These are phyloP conservation scores for Cordyceps javanica DNA, from an alignment of 2,329 filamentous ascomycete species.

Conservation along the genomic window DNA sequence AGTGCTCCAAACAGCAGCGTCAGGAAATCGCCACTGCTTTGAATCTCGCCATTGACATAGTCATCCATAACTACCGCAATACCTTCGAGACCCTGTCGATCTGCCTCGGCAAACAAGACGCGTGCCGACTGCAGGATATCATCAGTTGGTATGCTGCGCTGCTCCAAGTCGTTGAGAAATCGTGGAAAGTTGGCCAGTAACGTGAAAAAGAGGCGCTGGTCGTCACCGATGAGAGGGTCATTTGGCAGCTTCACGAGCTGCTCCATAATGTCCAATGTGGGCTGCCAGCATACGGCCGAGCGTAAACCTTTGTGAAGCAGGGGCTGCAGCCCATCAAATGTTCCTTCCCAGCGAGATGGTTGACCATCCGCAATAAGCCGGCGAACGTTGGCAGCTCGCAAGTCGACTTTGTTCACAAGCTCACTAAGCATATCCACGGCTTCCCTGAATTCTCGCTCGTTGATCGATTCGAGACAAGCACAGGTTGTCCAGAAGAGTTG, in stretches of 20 bases:
- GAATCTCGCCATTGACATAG: conserved; percentile 62
- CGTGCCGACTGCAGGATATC: conserved; percentile 58
- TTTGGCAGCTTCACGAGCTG: conserved; percentile 72
- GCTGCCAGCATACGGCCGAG: conserved; percentile 74
- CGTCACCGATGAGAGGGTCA: conserved; percentile 74
- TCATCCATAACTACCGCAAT: conserved; percentile 64
- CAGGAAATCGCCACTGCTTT: conserved; percentile 69
- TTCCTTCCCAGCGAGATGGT: conserved; percentile 81
- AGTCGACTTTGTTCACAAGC: conserved; percentile 76
- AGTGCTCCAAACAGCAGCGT: conserved; percentile 67
- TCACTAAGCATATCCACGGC: conserved; percentile 87
- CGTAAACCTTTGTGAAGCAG: conserved; percentile 88
- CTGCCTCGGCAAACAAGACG: conserved; percentile 64
- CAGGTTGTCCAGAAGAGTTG: conserved; percentile 98
- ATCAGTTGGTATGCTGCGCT: conserved; percentile 46
- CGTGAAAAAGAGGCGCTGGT: conserved; percentile 75
- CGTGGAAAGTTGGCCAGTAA: conserved; percentile 88
- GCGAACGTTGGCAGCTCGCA: conserved; percentile 63
- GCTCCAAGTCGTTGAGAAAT: conserved; percentile 73
- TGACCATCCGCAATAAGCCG: conserved; percentile 68
- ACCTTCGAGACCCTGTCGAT: conserved; percentile 60
- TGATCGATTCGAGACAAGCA: conserved; percentile 92
- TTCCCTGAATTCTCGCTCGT: conserved; percentile 90
- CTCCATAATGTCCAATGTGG: conserved; percentile 71
- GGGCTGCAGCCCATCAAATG: conserved; percentile 79